Evolutionary conservation across 768 basidiomycete species (phyloP).

Genomic region (Dacryopinax spathularia): DNA sequence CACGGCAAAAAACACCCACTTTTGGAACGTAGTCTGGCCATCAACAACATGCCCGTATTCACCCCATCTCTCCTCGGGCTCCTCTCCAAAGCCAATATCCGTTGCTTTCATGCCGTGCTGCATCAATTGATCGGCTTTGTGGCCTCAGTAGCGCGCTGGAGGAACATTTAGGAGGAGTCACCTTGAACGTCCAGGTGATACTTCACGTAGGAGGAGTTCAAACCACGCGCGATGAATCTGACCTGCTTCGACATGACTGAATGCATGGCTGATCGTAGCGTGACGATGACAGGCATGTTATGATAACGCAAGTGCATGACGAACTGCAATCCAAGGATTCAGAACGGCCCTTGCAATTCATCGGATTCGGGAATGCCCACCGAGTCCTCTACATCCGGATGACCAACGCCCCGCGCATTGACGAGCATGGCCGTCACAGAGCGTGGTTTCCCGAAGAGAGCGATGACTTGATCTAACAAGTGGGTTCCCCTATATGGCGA

Average conservation of each 20-base stretch:
- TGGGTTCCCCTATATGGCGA: slow-evolving; percentile 3
- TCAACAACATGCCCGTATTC: neutral
- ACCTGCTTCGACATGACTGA: neutral
- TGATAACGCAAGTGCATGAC: slow-evolving; percentile 2
- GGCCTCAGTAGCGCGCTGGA: no score
- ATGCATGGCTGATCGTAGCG: slow-evolving; percentile 1
- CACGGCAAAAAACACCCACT: neutral
- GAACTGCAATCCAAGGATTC: neutral
- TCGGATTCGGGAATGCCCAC: no score
- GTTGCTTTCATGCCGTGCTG: neutral
- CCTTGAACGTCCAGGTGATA: slow-evolving; percentile 7
- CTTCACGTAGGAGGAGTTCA: slow-evolving; percentile 5
- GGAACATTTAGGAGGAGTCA: neutral
- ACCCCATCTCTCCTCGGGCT: slow-evolving; percentile 6
- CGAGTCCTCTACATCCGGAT: slow-evolving; percentile 7
- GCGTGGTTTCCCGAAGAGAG: slow-evolving; percentile 2
- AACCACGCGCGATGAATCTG: neutral
- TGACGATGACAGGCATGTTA: slow-evolving; percentile 1
- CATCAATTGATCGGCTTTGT: slow-evolving; percentile 4
- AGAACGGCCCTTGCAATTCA: no score
- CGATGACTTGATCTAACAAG: slow-evolving; percentile 4
- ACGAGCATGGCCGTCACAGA: slow-evolving; percentile 1
- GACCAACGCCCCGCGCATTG: neutral
- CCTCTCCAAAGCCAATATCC: slow-evolving; percentile 6
- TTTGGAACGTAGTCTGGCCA: neutral